These are phyloP conservation scores for Calonectria leucothoes DNA, from an alignment of 2,329 filamentous ascomycete species.

Conservation along the genomic window DNA sequence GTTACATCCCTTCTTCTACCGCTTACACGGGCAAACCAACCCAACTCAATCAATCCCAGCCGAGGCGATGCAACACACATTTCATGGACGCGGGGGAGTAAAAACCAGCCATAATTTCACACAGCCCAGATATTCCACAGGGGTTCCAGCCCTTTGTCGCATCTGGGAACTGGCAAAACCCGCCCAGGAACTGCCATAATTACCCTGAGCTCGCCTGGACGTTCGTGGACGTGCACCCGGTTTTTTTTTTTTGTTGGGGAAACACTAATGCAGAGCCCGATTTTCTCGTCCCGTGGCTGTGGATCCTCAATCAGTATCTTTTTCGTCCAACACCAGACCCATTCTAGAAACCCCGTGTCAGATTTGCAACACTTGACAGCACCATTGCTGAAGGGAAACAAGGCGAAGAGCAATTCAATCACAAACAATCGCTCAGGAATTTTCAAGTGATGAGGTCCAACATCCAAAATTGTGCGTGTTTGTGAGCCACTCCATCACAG, in stretches of 20 bases:
- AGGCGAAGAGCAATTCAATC: not conserved
- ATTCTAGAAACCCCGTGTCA: not conserved
- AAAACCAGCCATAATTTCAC: not conserved
- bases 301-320: constrained; percentile 14
- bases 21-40: not conserved
- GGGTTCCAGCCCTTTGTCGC: not conserved
- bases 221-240: constrained; percentile 10
- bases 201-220: not conserved
- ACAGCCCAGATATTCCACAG: not conserved
- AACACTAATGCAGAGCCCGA: constrained; percentile 40
- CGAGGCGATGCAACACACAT: not conserved
- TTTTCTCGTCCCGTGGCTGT: constrained; percentile 32
- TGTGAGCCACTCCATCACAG: not conserved
- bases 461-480: not conserved
- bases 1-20: not conserved
- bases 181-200: constrained; percentile 7
- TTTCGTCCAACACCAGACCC: not conserved
- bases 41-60: not conserved
- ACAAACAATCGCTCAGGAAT: not conserved
- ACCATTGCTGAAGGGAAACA: not conserved
- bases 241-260: constrained; percentile 47
- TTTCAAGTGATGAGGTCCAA: not conserved
- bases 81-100: not conserved
- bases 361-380: not conserved
- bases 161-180: not conserved